phyloP scores from a whole-genome alignment of 306 rosid genomes.

The Lathyrus aphaca region DNA sequence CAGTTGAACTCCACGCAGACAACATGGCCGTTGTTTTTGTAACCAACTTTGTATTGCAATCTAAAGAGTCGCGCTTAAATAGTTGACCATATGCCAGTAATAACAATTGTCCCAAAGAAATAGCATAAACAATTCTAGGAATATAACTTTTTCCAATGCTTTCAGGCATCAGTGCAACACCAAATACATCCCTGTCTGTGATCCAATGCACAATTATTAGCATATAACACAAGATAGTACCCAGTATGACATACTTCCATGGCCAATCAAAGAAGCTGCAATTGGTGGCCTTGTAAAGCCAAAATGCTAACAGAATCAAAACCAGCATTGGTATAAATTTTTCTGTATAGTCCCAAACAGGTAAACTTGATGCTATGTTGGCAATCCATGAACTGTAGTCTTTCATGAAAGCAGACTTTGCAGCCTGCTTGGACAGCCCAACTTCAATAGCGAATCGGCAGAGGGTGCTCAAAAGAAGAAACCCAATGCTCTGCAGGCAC shows the following conservation, averaged over 20 bases:
- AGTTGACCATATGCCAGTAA: conserved; percentile 56
- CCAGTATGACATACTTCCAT: conserved; percentile 58
- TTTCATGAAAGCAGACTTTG: conserved; percentile 71
- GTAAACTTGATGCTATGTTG: conserved; percentile 53
- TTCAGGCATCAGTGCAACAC: conserved; percentile 47
- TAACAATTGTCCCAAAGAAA: conserved; percentile 71
- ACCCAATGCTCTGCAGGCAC: conserved; percentile 69
- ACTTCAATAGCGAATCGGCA: conserved; percentile 83
- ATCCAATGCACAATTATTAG: conserved; percentile 72
- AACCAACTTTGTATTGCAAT: conserved; percentile 50
- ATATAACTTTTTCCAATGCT: conserved; percentile 59
- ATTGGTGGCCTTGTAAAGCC: conserved; percentile 58
- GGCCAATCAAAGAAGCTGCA: conserved; percentile 49
- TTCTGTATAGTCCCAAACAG: conserved; percentile 61
- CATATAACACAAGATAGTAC: conserved; percentile 64
- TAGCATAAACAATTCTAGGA: conserved; percentile 71
- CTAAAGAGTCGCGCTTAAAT: conserved; percentile 42
- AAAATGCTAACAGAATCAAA: conserved; percentile 65
- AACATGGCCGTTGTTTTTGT: conserved; percentile 64
- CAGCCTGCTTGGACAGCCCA: conserved; percentile 89
- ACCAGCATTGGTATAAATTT: conserved; percentile 62
- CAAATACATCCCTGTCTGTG: conserved; percentile 51
- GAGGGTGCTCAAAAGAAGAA: conserved; percentile 77
- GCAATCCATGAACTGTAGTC: conserved; percentile 70
- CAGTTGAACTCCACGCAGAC: conserved; percentile 75